Percentiles rank a stretch among this genome's conserved stretches.
phyloP scores from a whole-genome alignment of 257 asterid genomes.

The Striga asiatica region DNA sequence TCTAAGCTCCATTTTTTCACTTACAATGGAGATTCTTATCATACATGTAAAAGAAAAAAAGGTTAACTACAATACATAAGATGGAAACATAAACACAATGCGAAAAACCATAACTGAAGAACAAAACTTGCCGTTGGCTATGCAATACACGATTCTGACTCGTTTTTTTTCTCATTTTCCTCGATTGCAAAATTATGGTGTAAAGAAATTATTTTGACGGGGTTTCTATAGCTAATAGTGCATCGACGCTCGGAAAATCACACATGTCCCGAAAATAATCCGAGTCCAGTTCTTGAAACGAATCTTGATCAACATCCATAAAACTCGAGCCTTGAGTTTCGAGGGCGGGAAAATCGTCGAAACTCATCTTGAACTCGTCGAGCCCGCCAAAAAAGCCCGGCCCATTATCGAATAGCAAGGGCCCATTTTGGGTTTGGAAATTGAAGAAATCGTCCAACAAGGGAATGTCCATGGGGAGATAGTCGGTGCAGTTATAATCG shows the following conservation, averaged over 20 bases:
- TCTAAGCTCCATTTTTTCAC: no score
- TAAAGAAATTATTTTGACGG: no score
- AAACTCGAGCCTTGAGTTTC: slow-evolving; percentile 10
- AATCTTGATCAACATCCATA: slow-evolving; percentile 25
- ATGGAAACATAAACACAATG: no score
- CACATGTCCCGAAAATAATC: slow-evolving; percentile 40
- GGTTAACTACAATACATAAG: no score
- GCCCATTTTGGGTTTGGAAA: slow-evolving; percentile 27
- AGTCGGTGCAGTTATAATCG: slow-evolving; percentile 39
- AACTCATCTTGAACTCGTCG: slow-evolving; percentile 17
- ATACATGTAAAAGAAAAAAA: no score
- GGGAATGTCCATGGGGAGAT: slow-evolving; percentile 48
- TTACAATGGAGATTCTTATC: no score
- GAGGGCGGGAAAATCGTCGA: slow-evolving; percentile 20
- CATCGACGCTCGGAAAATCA: slow-evolving; percentile 34
- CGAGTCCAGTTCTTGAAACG: slow-evolving; percentile 29
- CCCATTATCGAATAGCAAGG: slow-evolving; percentile 18
- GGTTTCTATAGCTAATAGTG: slow-evolving; percentile 30
- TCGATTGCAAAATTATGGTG: not conserved
- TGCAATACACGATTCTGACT: no score
- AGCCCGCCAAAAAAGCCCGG: slow-evolving; percentile 10
- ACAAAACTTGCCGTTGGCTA: no score
- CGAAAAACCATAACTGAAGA: no score
- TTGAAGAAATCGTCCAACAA: slow-evolving; percentile 47
- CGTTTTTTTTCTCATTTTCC: no score